Base-by-base conservation (phyloP, 1,284 basidiomycete genomes). In the Paramarasmius palmivorus region DNA sequence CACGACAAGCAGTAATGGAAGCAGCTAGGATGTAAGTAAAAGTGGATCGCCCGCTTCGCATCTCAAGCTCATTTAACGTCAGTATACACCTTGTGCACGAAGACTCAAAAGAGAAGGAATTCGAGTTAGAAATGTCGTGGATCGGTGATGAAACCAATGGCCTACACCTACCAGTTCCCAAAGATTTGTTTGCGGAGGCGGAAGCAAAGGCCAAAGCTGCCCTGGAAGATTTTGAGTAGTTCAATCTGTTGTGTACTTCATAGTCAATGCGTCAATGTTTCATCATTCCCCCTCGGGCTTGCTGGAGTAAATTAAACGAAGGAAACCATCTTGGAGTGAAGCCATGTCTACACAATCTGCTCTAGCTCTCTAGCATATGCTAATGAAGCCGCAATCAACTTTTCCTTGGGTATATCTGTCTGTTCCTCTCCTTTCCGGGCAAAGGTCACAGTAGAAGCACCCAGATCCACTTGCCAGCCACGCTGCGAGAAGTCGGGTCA, bases 91-190 rank as follows among this genome's bases (percentile, higher is more conserved):
- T 95, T 53, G 95, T 97, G 14, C 97, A 99, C 68, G 96, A 99
- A 60, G 97, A 99, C 63, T 80, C 92, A 54, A 98, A 98, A 71
- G 96, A 99, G 74, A 97, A 97, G 68, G 91, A 95, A 51, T 99
- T 99, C 63, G 97, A 99, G 70, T 82, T 99, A 22, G 97, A 99
- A 72, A 84, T 99, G 80, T 93, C 95, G 36, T 99, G 97, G 97
- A 86, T 98, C 56, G 86, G 94, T 26, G 81, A 86, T 25, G 93
- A 97, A 73, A 92, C 91, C 20, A 86, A 88, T 25, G 86, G 85
- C 45, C 73, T 88, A 50, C 95, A 98, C 70, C 76, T 83, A 29
- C 79, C 85, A 12, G 93, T 99, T 51, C 96, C 96, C 29, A 83
- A 83, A 54, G 93, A 94, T 40, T 74, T 98, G 57, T 77, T 88